Percentiles rank a stretch among this genome's conserved stretches.
Conservation (phyloP, 257 asterid genomes). For the Cruciata laevipes region DNA sequence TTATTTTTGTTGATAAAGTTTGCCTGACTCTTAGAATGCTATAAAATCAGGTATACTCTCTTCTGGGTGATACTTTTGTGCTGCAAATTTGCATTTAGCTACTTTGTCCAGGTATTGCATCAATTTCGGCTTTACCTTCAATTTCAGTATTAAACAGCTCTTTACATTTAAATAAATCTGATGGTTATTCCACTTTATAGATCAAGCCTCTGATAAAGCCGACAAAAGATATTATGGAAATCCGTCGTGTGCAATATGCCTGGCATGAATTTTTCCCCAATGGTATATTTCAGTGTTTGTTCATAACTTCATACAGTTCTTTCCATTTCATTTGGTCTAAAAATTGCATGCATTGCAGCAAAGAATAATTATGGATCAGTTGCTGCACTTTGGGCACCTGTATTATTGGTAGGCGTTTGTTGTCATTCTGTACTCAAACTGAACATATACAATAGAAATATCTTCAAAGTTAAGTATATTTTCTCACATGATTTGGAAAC, state of each 20-base stretch:
- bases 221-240: conserved; percentile 69
- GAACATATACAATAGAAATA: conserved; percentile 2
- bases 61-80: conserved; percentile 85
- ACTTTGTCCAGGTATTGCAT: conserved; percentile 64
- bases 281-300: conserved; percentile 36
- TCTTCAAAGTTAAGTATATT: conserved; percentile 7
- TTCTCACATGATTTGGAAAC: conserved; percentile 15
- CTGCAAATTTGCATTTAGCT: conserved; percentile 73
- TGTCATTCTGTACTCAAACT: conserved; percentile 15
- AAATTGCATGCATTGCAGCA: conserved; percentile 49
- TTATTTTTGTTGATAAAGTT: conserved; percentile 9
- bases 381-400: conserved; percentile 76
- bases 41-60: conserved; percentile 66
- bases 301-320: conserved; percentile 17
- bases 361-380: conserved; percentile 63
- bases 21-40: conserved; percentile 19
- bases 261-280: conserved; percentile 96
- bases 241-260: conserved; percentile 59
- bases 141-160: not conserved
- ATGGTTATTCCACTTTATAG: conserved; percentile 35
- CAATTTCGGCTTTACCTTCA: conserved; percentile 5
- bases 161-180: conserved; percentile 8
- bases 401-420: conserved; percentile 56
- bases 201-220: conserved; percentile 85
- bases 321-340: conserved; percentile 18